Evolutionary conservation across 768 basidiomycete genomes (phyloP).

Genomic region (Cystobasidium ongulense): DNA sequence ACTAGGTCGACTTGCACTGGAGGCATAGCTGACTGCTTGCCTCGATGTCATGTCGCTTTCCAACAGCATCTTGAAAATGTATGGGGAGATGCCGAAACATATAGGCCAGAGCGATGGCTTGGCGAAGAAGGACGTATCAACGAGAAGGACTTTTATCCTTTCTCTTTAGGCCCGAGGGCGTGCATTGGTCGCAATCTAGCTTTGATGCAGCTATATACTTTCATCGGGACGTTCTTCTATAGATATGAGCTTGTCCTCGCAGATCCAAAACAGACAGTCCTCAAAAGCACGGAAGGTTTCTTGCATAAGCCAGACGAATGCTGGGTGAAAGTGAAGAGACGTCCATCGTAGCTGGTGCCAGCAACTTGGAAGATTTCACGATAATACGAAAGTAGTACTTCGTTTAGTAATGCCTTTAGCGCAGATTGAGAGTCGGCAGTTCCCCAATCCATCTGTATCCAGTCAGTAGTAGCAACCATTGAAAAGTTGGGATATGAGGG

Average conservation of each 20-base stretch:
- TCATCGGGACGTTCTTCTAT: slow-evolving; percentile 68
- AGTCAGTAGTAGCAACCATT: no score
- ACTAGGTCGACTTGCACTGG: slow-evolving; percentile 54
- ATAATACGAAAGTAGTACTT: no score
- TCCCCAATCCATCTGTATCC: no score
- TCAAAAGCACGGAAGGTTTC: slow-evolving; percentile 75
- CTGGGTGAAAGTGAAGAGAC: not conserved
- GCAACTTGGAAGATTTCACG: no score
- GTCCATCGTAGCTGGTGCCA: not conserved
- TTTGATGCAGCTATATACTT: slow-evolving; percentile 66
- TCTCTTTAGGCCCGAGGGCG: slow-evolving; percentile 73
- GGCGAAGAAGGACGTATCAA: slow-evolving; percentile 54
- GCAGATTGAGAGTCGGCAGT: no score
- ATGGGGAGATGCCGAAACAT: slow-evolving; percentile 74
- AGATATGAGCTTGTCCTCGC: slow-evolving; percentile 50
- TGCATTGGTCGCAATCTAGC: slow-evolving; percentile 62
- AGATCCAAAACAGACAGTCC: slow-evolving; percentile 46
- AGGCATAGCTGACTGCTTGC: slow-evolving; percentile 49
- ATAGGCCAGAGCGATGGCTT: slow-evolving; percentile 77
- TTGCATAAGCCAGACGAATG: slow-evolving; percentile 54
- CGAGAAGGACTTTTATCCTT: slow-evolving; percentile 64
- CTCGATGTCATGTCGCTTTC: slow-evolving; percentile 60
- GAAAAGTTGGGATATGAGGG: no score
- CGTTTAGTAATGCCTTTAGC: no score
- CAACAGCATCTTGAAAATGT: slow-evolving; percentile 63